Evolutionary conservation across 2,329 filamentous ascomycete species (phyloP), one percentile per base, ranked within the genome.

Genomic region (Fusarium longipes): DNA sequence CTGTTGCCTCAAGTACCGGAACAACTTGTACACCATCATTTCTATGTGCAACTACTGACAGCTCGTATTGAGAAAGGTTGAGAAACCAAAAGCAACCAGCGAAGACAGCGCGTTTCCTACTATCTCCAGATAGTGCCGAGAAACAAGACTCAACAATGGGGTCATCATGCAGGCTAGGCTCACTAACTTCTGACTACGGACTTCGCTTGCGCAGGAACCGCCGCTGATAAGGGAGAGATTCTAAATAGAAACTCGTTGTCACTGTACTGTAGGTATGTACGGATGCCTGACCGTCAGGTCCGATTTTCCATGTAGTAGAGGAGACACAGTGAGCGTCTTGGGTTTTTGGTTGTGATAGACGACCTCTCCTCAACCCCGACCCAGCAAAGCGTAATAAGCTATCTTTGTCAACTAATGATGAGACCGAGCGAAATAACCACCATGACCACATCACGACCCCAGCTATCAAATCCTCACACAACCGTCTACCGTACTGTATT

Each of bases 131-230:
- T 68, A 56, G 42, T 52, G 54, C 50, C 29, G 45, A 68, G 50
- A 44, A 25, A 38, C 22, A 20, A 17, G 20, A 48, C 60, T 54
- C 45, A 65, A 56, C 42, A 57, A 65, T 42, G 20, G 38, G 38
- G 40, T 32, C 24, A 30, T 64, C 55, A 57, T 62, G 65, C 60
- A 57, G 50, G 57, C 65, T 68, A 65, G 38, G 60, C 54, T 59
- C 38, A 65, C 49, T 68, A 68, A 68, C 60, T 62, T 67, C 64
- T 65, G 40, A 68, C 64, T 60, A 68, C 44, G 38, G 44, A 33
- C 56, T 59, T 64, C 66, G 65, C 65, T 68, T 68, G 65, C 65
- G 65, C 65, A 68, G 65, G 65, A 68, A 68, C 65, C 42, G 65
- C 44, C 27, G 45, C 47, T 22, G 53, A 61, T 42, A 44, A 44